phyloP scores from a whole-genome alignment of 164 flowering plant species.

The Aristolochia californica region DNA sequence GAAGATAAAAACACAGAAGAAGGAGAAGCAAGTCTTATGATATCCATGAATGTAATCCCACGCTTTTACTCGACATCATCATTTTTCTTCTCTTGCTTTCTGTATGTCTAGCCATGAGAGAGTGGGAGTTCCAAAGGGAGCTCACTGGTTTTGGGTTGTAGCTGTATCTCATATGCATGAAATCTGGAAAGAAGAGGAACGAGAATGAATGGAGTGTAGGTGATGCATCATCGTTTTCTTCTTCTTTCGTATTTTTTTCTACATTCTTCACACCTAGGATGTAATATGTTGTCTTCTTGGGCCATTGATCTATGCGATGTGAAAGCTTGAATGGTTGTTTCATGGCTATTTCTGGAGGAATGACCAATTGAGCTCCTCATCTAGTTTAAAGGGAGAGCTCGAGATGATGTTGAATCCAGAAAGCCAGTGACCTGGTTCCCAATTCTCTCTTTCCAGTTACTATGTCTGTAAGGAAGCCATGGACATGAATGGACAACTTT shows the following conservation, averaged over 20 bases:
- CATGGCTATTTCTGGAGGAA: too few relatives aligned
- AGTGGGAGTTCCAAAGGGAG: conserved; percentile 1
- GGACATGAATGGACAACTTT: too few relatives aligned
- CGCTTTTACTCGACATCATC: background rate
- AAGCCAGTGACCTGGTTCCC: too few relatives aligned
- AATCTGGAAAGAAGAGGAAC: conserved; percentile 1
- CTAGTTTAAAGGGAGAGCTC: too few relatives aligned
- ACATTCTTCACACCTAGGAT: too few relatives aligned
- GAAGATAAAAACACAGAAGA: background rate
- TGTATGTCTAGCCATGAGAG: conserved; percentile 1
- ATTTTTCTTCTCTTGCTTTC: background rate
- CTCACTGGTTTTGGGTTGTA: conserved; percentile 2
- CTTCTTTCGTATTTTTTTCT: background rate
- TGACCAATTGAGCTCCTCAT: too few relatives aligned
- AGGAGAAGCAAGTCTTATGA: background rate
- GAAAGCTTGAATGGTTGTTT: too few relatives aligned
- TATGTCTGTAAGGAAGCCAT: too few relatives aligned
- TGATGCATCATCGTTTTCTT: conserved; percentile 4
- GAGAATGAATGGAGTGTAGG: conserved; percentile 4
- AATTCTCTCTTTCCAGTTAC: too few relatives aligned
- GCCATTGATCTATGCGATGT: too few relatives aligned
- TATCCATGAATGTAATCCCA: conserved; percentile 3
- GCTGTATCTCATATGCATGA: conserved; percentile 1
- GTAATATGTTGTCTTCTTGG: too few relatives aligned
- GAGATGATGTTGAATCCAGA: too few relatives aligned